Evolutionary conservation across 2,329 filamentous ascomycete species (phyloP).

Genomic region (Colletotrichum nymphaeae): DNA sequence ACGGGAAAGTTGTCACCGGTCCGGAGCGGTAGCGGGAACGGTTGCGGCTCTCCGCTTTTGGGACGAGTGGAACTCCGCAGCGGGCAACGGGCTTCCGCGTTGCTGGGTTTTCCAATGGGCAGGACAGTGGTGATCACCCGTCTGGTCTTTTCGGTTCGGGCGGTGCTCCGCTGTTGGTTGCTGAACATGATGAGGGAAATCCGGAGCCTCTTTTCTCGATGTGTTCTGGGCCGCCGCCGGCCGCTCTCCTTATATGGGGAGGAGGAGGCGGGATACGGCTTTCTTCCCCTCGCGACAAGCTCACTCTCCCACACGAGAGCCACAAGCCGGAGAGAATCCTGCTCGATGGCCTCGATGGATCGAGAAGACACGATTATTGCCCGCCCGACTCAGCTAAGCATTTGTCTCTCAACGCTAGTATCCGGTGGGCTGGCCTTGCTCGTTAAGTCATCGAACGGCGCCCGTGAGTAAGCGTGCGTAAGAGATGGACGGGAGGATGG

Average conservation of each 20-base stretch:
- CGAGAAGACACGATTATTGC: slow-evolving; percentile 25
- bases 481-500: slow-evolving; percentile 16
- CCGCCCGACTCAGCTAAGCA: slow-evolving; percentile 14
- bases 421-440: slow-evolving; percentile 19
- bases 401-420: slow-evolving; percentile 6
- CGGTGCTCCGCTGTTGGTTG: slow-evolving; percentile 16
- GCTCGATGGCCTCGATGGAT: slow-evolving; percentile 1
- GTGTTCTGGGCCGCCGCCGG: background rate
- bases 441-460: slow-evolving; percentile 28
- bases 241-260: slow-evolving; percentile 24
- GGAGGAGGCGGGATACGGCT: background rate
- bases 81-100: slow-evolving; percentile 33
- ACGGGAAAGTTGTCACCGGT: slow-evolving; percentile 23
- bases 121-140: slow-evolving; percentile 7
- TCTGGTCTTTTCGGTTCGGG: slow-evolving; percentile 16
- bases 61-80: slow-evolving; percentile 38
- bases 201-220: slow-evolving; percentile 7
- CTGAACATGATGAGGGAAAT: slow-evolving; percentile 26
- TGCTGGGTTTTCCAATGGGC: slow-evolving; percentile 7
- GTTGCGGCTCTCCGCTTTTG: slow-evolving; percentile 34
- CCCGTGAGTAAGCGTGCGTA: slow-evolving; percentile 33
- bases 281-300: background rate
- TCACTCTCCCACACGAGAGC: slow-evolving; percentile 22
- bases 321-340: background rate
- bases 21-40: slow-evolving; percentile 24